Percentiles rank a stretch among this genome's conserved stretches.
Conservation (phyloP, 148 eudicot genomes). For the Chenopodium album region DNA sequence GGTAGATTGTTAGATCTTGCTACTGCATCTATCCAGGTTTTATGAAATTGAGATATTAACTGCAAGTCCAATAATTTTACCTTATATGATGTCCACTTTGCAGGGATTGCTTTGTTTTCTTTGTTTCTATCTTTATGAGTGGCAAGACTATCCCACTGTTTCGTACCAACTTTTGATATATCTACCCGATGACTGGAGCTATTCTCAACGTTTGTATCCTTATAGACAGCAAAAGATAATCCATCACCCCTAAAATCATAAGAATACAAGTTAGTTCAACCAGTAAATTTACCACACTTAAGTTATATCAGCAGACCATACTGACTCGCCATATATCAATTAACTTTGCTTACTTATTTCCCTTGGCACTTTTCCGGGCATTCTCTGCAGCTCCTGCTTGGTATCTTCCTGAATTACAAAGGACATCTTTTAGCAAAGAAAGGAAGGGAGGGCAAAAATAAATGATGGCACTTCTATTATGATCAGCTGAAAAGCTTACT, state of each 20-base stretch:
- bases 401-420: conserved; percentile 47
- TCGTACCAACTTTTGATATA: conserved; percentile 40
- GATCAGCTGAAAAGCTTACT: conserved; percentile 34
- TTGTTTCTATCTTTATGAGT: conserved; percentile 85
- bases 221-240: conserved; percentile 50
- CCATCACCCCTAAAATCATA: conserved; percentile 46
- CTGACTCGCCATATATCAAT: neutral
- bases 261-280: conserved; percentile 10
- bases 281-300: neutral
- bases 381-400: conserved; percentile 38
- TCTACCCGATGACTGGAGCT: conserved; percentile 37
- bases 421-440: conserved; percentile 21
- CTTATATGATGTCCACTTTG: conserved; percentile 89
- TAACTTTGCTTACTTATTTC: conserved; percentile 48
- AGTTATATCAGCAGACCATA: neutral
- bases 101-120: conserved; percentile 78
- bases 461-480: neutral
- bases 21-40: neutral
- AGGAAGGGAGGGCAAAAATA: neutral
- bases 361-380: conserved; percentile 53
- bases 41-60: neutral
- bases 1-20: conserved; percentile 10
- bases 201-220: conserved; percentile 43
- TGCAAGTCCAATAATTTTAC: conserved; percentile 26
- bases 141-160: conserved; percentile 74